phyloP scores from a whole-genome alignment of 805 yeast species.

The Metschnikowia cubensis region DNA sequence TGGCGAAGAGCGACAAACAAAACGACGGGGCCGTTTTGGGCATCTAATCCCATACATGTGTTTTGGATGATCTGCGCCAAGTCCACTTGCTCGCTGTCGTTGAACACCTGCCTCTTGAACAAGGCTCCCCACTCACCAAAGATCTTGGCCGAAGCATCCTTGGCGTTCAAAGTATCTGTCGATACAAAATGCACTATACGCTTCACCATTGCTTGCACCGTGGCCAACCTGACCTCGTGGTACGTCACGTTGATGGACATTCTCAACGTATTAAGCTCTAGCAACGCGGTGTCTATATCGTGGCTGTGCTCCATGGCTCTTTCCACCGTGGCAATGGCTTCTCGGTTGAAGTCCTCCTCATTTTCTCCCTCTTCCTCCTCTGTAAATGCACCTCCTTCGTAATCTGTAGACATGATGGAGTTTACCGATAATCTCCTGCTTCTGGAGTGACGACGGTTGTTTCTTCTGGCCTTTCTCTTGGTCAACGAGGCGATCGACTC shows the following conservation, averaged over 20 bases:
- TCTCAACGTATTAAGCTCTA: slow-evolving; percentile 89
- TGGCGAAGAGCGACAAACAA: slow-evolving; percentile 51
- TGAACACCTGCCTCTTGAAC: slow-evolving; percentile 82
- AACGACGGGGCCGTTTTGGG: slow-evolving; percentile 45
- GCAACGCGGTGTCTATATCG: slow-evolving; percentile 85
- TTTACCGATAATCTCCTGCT: slow-evolving; percentile 34
- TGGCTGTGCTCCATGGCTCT: slow-evolving; percentile 92
- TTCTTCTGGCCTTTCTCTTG: slow-evolving; percentile 41
- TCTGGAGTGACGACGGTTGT: slow-evolving; percentile 22
- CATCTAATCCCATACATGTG: slow-evolving; percentile 32
- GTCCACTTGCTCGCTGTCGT: slow-evolving; percentile 71
- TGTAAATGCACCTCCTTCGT: slow-evolving; percentile 32
- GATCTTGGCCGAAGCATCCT: slow-evolving; percentile 72
- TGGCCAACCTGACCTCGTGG: slow-evolving; percentile 85
- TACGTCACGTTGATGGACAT: slow-evolving; percentile 97
- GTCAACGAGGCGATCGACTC: slow-evolving; percentile 54
- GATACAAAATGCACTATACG: slow-evolving; percentile 70
- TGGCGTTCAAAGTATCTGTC: slow-evolving; percentile 71
- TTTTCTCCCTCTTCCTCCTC: slow-evolving; percentile 30
- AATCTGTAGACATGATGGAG: slow-evolving; percentile 44
- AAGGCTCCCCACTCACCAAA: slow-evolving; percentile 79
- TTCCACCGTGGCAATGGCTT: slow-evolving; percentile 90
- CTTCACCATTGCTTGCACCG: slow-evolving; percentile 64
- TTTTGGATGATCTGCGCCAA: slow-evolving; percentile 51
- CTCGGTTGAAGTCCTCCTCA: slow-evolving; percentile 77